Evolutionary conservation across 257 asterid genomes (phyloP), one percentile per base, ranked within the genome.

Genomic region (Knoxia roxburghii): DNA sequence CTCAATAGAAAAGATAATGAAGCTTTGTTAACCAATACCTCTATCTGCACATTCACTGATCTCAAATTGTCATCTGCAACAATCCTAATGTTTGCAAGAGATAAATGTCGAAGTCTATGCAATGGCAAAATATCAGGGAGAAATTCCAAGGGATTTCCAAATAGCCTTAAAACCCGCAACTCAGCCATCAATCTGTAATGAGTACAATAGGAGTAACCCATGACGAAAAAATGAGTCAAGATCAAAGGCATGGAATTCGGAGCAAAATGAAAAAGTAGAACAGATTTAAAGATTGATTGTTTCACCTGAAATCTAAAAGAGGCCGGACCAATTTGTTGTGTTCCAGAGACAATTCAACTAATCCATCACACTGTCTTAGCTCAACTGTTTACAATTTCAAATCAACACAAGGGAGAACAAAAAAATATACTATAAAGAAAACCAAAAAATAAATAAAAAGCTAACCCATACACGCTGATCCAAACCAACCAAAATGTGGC

Each of bases 301-400:
- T 71, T 76, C 87, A 94, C 99, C 99, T 94, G 98, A 94, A 94
- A 84, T 94, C 98, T 43, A 94, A 95, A 76, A 90, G 89, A 53
- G 99, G 99, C 52, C 99, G 88, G 68, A 94, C 96, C 83, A 94
- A 85, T 91, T 90, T 94, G 91, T 94, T 94, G 89, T 94, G 99
- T 75, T 90, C 99, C 88, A 94, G 82, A 50, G 99, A 94, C 81
- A 94, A 80, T 78, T 94, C 99, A 70, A 94, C 86, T 63, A 94
- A 87, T 77, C 86, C 85, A 71, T 88, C 79, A 51, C 99, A 90
- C 78, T 84, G 90, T 69, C 89, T 87, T 69, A 94, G 71, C 73
- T 94, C 99, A 79, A 84, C 99, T 94, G 95, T 71, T 66, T 71
- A 68, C 55, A 75, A 70, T 75, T 51, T 67, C 80, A 75, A 64